Evolutionary conservation across 176 grass and related monocot species (phyloP).

Genomic region (Zoysia japonica): DNA sequence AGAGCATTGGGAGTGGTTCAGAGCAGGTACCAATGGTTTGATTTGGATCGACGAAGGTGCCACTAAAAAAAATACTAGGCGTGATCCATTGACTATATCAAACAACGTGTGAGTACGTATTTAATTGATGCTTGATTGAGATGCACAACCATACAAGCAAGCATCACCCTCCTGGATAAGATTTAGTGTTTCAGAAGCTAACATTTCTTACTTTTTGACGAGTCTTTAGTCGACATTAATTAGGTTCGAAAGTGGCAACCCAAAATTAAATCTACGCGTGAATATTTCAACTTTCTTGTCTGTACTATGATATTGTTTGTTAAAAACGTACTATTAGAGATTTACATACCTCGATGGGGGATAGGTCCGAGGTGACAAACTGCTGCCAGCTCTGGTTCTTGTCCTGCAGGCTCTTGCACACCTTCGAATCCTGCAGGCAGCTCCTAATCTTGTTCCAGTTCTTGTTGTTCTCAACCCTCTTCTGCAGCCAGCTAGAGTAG

Average conservation of each 20-base stretch:
- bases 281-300: background rate
- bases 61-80: background rate
- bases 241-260: background rate
- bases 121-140: no score
- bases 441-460: constrained; percentile 73
- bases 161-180: constrained; percentile 5
- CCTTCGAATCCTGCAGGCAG: constrained; percentile 69
- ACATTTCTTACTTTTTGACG: background rate
- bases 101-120: background rate
- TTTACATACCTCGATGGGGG: constrained; percentile 68
- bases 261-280: background rate
- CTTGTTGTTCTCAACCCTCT: constrained; percentile 50
- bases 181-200: constrained; percentile 9
- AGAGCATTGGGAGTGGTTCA: constrained; percentile 31
- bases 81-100: constrained; percentile 23
- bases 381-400: constrained; percentile 9
- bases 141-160: constrained; percentile 33
- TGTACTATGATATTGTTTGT: no score
- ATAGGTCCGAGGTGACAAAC: constrained; percentile 53
- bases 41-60: constrained; percentile 2
- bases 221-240: background rate
- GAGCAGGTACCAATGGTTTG: constrained; percentile 15
- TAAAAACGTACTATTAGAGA: background rate
- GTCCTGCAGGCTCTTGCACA: constrained; percentile 58
- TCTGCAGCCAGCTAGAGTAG: constrained; percentile 92